phyloP scores from a whole-genome alignment of 2,329 filamentous ascomycete species.

The Aspergillus sp. region DNA sequence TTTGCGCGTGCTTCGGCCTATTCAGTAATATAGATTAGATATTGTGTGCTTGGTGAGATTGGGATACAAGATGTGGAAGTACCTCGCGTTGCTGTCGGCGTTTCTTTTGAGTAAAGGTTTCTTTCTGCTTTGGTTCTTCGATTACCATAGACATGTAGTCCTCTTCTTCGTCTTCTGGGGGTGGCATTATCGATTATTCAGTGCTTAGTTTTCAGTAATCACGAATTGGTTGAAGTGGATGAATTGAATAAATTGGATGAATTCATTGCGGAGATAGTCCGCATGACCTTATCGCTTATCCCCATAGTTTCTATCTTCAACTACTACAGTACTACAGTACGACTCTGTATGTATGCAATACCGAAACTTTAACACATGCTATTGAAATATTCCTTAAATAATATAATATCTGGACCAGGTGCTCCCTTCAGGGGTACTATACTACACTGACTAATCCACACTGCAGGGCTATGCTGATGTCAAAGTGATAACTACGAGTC shows the following conservation, averaged over 20 bases:
- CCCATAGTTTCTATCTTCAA: too few relatives aligned
- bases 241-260: not conserved
- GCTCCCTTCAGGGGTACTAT: too few relatives aligned
- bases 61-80: conserved; percentile 7
- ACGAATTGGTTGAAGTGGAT: conserved; percentile 5
- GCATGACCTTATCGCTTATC: too few relatives aligned
- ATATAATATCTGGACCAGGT: too few relatives aligned
- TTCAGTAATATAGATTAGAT: conserved; percentile 1
- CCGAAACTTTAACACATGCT: too few relatives aligned
- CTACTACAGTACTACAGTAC: too few relatives aligned
- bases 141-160: conserved; percentile 98
- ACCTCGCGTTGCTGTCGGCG: conserved; percentile 48
- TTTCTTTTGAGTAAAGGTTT: conserved; percentile 57
- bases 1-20: conserved; percentile 61
- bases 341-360: too few relatives aligned
- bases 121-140: conserved; percentile 55
- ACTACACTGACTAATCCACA: too few relatives aligned
- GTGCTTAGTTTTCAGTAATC: conserved; percentile 3
- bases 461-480: not conserved
- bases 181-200: conserved; percentile 8
- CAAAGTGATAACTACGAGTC: not conserved
- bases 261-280: not conserved
- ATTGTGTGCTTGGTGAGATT: not conserved
- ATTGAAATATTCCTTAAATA: too few relatives aligned
- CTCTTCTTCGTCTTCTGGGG: conserved; percentile 65